Conservation (phyloP, 2,329 filamentous ascomycete genomes). For the Thielaviopsis punctulata region DNA sequence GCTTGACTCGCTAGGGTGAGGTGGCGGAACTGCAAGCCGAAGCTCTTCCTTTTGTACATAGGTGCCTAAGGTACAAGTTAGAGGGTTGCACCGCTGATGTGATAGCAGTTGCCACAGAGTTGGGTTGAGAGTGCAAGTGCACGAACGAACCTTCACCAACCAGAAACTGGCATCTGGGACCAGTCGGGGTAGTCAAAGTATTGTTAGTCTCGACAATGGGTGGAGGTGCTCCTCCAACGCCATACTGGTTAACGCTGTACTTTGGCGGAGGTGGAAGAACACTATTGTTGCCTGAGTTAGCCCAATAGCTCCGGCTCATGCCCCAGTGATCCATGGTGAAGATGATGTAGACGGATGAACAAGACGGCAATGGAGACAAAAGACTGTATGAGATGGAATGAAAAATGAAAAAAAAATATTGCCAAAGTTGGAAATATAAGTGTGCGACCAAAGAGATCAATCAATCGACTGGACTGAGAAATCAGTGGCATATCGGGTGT, state of each 20-base stretch:
- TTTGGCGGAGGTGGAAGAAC: slow-evolving; percentile 75
- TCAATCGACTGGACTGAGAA: neutral
- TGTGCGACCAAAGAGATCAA: neutral
- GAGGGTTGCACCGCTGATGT: neutral
- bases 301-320: slow-evolving; percentile 9
- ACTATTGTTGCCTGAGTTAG: slow-evolving; percentile 24
- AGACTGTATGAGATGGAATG: neutral
- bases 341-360: neutral
- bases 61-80: slow-evolving; percentile 39
- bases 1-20: slow-evolving; percentile 85
- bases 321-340: slow-evolving; percentile 9
- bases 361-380: neutral
- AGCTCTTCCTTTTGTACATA: slow-evolving; percentile 85
- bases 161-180: slow-evolving; percentile 74
- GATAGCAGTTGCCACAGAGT: neutral
- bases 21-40: slow-evolving; percentile 81
- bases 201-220: slow-evolving; percentile 92
- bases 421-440: neutral
- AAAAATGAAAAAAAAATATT: neutral
- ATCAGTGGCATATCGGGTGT: neutral
- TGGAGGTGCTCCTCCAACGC: slow-evolving; percentile 33
- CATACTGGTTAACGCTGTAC: slow-evolving; percentile 61
- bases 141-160: slow-evolving; percentile 66
- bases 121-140: neutral
- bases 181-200: slow-evolving; percentile 59